Evolutionary conservation across 208 protist species (phyloP).

Genomic region (Histomonas meleagridis): DNA sequence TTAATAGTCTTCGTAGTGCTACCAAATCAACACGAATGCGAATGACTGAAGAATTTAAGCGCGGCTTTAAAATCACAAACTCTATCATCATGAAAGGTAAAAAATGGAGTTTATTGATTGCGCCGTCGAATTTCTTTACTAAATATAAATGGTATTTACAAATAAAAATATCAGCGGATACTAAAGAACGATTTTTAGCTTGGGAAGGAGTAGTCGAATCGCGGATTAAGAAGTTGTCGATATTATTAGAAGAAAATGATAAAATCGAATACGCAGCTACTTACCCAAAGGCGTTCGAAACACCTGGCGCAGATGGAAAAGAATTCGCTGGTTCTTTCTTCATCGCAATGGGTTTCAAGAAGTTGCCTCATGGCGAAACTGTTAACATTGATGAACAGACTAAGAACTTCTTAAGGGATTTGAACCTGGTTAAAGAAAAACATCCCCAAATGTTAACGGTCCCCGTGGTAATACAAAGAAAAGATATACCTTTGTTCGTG

Average conservation of each 20-base stretch:
- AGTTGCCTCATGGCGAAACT: background rate
- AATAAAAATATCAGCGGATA: background rate
- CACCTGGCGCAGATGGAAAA: background rate
- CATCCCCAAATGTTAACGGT: background rate
- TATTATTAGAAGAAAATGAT: background rate
- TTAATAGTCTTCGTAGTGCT: background rate
- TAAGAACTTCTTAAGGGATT: background rate
- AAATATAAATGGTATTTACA: background rate
- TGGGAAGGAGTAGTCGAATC: background rate
- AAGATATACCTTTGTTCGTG: background rate
- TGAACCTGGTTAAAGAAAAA: background rate
- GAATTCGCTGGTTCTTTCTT: background rate
- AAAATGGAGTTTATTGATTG: background rate
- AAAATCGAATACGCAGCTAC: background rate
- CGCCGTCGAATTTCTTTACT: background rate
- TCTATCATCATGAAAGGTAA: background rate
- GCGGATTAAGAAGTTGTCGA: background rate
- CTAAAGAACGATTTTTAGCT: background rate
- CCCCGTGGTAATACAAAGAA: background rate
- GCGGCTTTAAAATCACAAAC: background rate
- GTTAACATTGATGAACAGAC: background rate
- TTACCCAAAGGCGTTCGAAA: background rate
- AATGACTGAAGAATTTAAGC: background rate
- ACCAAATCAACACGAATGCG: background rate
- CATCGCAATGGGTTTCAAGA: background rate